phyloP scores from a whole-genome alignment of 345 rosid species.

The Pugionium cornutum region DNA sequence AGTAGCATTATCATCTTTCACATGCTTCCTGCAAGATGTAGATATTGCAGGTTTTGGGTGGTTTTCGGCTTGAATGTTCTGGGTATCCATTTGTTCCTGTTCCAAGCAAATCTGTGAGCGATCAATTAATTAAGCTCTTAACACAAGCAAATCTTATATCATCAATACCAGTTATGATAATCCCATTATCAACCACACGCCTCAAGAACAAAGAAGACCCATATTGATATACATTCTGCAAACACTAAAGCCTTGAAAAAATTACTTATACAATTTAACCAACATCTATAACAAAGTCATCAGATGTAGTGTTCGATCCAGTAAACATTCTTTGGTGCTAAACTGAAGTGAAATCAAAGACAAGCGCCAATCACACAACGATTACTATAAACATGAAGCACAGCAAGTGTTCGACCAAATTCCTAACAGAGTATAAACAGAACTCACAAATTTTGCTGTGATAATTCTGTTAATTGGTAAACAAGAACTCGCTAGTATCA shows the following conservation, averaged over 20 bases:
- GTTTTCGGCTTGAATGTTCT: constrained; percentile 27
- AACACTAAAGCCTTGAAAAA: constrained; percentile 5
- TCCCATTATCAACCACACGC: background rate
- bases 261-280: background rate
- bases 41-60: constrained; percentile 40
- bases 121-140: no score
- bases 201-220: background rate
- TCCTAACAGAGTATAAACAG: constrained; percentile 9
- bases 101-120: background rate
- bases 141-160: no score
- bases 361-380: background rate
- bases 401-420: constrained; percentile 17
- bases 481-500: constrained; percentile 6
- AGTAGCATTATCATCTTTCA: constrained; percentile 59
- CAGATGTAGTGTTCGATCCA: background rate
- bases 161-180: background rate
- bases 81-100: constrained; percentile 43
- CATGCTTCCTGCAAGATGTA: constrained; percentile 61
- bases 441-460: background rate
- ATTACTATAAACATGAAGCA: background rate
- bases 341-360: background rate
- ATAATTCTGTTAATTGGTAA: background rate
- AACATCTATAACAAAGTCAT: background rate
- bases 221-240: background rate
- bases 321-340: no score